These are phyloP conservation scores for Phlebopus sp. DNA, from an alignment of 1,284 basidiomycete species.

Conservation along the genomic window DNA sequence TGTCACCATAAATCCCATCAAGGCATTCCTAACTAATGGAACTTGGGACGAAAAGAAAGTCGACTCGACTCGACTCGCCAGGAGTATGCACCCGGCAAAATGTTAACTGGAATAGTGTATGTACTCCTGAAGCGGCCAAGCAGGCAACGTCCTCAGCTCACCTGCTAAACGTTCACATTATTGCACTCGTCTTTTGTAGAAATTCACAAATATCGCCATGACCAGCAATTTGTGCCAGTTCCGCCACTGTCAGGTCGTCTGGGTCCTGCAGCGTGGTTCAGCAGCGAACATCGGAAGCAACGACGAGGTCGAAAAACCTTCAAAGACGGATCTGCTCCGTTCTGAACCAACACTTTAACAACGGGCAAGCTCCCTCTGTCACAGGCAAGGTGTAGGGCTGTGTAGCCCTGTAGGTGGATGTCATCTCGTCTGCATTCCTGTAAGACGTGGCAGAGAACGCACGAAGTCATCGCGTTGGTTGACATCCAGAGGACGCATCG, in stretches of 20 bases:
- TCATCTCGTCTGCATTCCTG: not conserved
- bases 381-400: conserved; percentile 80
- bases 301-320: conserved; percentile 44
- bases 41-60: too few relatives aligned
- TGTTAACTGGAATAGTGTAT: too few relatives aligned
- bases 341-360: conserved; percentile 58
- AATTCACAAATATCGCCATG: conserved; percentile 58
- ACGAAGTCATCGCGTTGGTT: conserved; percentile 65
- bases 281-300: not conserved
- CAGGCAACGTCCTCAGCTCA: not conserved
- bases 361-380: conserved; percentile 69
- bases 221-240: conserved; percentile 66
- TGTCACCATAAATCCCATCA: too few relatives aligned
- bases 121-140: too few relatives aligned
- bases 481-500: conserved; percentile 39
- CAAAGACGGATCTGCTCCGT: conserved; percentile 63
- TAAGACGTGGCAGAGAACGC: conserved; percentile 26
- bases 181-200: conserved; percentile 34
- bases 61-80: too few relatives aligned
- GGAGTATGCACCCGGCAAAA: too few relatives aligned
- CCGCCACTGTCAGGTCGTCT: conserved; percentile 63
- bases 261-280: conserved; percentile 52
- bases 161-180: conserved; percentile 8
- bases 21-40: too few relatives aligned
- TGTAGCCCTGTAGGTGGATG: conserved; percentile 63